A percentile compares a stretch with the other conserved stretches of the same genome.
Conservation (phyloP, 345 rosid species). For the Eucalyptus brandiana region DNA sequence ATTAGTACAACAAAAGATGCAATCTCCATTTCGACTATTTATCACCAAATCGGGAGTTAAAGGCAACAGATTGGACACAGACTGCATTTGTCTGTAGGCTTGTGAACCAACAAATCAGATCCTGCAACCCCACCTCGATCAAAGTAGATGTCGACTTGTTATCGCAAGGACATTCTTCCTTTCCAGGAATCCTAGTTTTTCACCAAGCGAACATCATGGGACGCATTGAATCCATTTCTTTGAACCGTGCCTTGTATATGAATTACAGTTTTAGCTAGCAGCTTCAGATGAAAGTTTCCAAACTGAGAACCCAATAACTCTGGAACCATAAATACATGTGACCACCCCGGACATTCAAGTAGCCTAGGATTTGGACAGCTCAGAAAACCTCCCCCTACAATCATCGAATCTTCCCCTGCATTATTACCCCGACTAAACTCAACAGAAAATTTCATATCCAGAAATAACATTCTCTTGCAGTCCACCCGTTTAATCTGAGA, state of each 20-base stretch:
- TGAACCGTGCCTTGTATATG: background rate
- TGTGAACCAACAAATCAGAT: background rate
- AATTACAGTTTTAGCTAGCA: background rate
- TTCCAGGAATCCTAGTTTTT: background rate
- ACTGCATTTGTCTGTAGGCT: background rate
- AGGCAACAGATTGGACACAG: background rate
- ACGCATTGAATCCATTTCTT: background rate
- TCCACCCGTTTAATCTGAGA: background rate
- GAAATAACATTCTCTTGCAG: background rate
- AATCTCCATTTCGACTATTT: background rate
- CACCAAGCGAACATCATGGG: background rate
- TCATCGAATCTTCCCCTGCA: background rate
- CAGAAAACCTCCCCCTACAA: background rate
- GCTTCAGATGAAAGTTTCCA: background rate
- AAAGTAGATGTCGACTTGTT: background rate
- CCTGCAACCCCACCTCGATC: background rate
- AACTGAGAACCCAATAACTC: background rate
- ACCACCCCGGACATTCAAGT: background rate
- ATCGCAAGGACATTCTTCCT: background rate
- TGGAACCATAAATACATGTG: background rate
- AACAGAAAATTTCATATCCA: background rate
- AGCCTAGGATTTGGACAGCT: background rate
- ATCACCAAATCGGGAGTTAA: background rate
- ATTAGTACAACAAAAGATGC: background rate
- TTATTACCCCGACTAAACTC: background rate